Base-by-base conservation (phyloP, 2,329 filamentous ascomycete genomes). In the Dendrostoma leiphaemia region DNA sequence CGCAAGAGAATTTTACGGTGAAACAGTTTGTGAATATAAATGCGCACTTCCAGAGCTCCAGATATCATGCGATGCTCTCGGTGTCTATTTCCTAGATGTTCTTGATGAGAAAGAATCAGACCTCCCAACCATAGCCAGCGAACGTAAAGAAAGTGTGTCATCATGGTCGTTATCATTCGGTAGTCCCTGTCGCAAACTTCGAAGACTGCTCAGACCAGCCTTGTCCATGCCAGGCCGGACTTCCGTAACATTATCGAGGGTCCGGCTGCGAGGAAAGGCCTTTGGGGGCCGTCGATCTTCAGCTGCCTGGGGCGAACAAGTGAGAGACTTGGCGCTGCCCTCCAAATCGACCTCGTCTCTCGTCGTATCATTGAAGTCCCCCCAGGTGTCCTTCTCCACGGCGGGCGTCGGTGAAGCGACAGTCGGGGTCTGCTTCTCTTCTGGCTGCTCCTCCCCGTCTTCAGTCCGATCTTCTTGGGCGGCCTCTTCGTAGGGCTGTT, bases 41-140 rank as follows among this genome's bases (percentile, higher is more conserved):
- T n/a, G n/a, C n/a, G n/a, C n/a, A n/a, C n/a, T n/a, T n/a, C n/a
- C n/a, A n/a, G n/a, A n/a, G n/a, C n/a, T n/a, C n/a, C n/a, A n/a
- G n/a, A n/a, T n/a, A 40, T 24, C 21, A 24, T 40, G 37, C 10
- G 32, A 17, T n/a, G 12, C 40, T 44, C 23, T 29, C 19, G 8
- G 19, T 31, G 12, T 53, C 50, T n/a, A 53, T 40, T 38, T 49
- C 32, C 50, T 38, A 21, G 54, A 56, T 24, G 28, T 38, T 23
- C 46, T 53, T 12, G 54, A 53, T 8, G 54, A 24, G 28, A 45
- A 51, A 5, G 54, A 53, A 35, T 46, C 50, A 13, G 54, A 46
- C 26, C 56, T 52, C 1, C 56, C 56, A 6, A 55, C 56, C 56
- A 58, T 58, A 8, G 56, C 56, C 3, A 58, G 23, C 29, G 56